A percentile compares a stretch with the other conserved stretches of the same genome.
Evolutionary conservation across 768 basidiomycete genomes (phyloP).

Genomic region (Hemileccinum rubropunctum): DNA sequence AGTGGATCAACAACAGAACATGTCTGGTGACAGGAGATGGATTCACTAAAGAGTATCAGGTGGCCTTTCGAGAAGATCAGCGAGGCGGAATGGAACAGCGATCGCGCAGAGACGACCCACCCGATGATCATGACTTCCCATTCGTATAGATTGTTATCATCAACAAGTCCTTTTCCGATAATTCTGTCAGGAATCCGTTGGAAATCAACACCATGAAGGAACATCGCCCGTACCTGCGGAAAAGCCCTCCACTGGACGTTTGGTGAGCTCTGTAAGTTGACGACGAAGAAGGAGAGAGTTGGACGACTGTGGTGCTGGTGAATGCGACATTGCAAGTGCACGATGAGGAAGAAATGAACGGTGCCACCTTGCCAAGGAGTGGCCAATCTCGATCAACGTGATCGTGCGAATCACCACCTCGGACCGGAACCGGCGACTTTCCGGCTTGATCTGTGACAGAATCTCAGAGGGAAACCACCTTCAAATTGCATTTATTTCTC

Average conservation of each 20-base stretch:
- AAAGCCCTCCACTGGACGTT: constrained; percentile 94
- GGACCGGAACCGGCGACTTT: no score
- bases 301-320: constrained; percentile 31
- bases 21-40: neutral
- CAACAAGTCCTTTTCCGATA: constrained; percentile 71
- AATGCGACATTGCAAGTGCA: constrained; percentile 18
- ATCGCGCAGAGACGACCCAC: constrained; percentile 42
- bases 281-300: constrained; percentile 66
- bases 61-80: constrained; percentile 52
- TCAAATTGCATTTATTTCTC: no score
- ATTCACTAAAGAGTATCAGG: constrained; percentile 89
- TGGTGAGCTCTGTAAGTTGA: constrained; percentile 83
- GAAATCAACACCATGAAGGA: constrained; percentile 27
- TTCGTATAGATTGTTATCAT: constrained; percentile 92
- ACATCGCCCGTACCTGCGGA: constrained; percentile 68
- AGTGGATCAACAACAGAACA: constrained; percentile 1
- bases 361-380: neutral
- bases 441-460: no score
- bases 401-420: neutral
- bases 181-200: constrained; percentile 34
- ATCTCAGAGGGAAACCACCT: no score
- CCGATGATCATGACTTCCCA: constrained; percentile 97
- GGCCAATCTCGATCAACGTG: constrained; percentile 1
- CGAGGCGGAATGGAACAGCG: constrained; percentile 7
- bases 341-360: neutral